Evolutionary conservation across 1,284 basidiomycete genomes (phyloP).

Genomic region (Cutaneotrichosporon mucoides): DNA sequence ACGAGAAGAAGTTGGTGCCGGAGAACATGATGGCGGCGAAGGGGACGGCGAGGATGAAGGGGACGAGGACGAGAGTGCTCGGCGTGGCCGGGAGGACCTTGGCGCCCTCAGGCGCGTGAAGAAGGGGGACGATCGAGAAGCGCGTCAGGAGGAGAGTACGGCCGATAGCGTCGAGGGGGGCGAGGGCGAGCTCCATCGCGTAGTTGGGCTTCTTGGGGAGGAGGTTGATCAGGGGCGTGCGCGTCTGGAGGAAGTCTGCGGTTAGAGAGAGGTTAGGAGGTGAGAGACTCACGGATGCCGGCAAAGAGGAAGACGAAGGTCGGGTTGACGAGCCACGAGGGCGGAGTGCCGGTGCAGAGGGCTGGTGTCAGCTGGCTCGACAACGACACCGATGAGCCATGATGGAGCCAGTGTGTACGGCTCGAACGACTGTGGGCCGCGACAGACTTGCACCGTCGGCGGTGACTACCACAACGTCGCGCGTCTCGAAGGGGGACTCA

Average conservation of each 20-base stretch:
- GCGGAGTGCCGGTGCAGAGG: slow-evolving; percentile 39
- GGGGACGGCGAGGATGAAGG: slow-evolving; percentile 46
- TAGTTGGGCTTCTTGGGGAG: slow-evolving; percentile 36
- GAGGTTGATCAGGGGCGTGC: slow-evolving; percentile 33
- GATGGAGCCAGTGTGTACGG: no score
- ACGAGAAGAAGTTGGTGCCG: slow-evolving; percentile 39
- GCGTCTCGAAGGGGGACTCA: slow-evolving; percentile 19
- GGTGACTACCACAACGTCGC: no score
- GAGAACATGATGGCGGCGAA: slow-evolving; percentile 41
- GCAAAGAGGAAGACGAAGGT: slow-evolving; percentile 38
- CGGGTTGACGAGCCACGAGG: slow-evolving; percentile 44
- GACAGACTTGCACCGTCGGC: no score
- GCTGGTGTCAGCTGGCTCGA: slow-evolving; percentile 16
- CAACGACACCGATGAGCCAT: no score
- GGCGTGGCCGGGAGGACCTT: slow-evolving; percentile 33
- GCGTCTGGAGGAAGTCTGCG: slow-evolving; percentile 41
- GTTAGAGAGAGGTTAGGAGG: neutral
- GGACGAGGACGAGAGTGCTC: slow-evolving; percentile 38
- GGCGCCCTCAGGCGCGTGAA: slow-evolving; percentile 10
- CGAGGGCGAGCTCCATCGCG: slow-evolving; percentile 32
- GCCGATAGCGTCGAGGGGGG: slow-evolving; percentile 45
- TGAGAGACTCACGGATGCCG: slow-evolving; percentile 28
- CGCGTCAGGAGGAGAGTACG: slow-evolving; percentile 46
- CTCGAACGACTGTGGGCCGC: no score
- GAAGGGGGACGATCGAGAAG: slow-evolving; percentile 41